phyloP scores from a whole-genome alignment of 2,329 filamentous ascomycete species.

The Beauveria caledonica region DNA sequence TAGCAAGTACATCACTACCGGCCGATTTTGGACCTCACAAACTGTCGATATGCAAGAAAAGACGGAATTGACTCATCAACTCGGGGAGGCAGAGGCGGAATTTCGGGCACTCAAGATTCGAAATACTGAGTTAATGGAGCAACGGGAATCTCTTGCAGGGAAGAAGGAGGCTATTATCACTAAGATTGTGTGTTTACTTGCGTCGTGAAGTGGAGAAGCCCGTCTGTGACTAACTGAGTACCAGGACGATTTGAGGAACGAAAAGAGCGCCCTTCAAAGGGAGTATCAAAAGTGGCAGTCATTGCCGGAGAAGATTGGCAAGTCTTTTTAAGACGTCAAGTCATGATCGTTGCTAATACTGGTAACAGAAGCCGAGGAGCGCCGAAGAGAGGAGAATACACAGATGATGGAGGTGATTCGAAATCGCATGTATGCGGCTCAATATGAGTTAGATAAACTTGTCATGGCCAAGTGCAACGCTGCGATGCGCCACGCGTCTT shows the following conservation, averaged over 20 bases:
- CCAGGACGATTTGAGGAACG: conserved; percentile 42
- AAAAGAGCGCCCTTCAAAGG: conserved; percentile 62
- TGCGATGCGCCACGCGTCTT: conserved; percentile 44
- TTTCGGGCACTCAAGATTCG: conserved; percentile 29
- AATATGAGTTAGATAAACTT: conserved; percentile 46
- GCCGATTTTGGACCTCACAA: conserved; percentile 67
- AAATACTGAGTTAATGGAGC: background rate
- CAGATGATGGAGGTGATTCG: conserved; percentile 25
- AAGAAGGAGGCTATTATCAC: conserved; percentile 27
- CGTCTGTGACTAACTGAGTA: conserved; percentile 15
- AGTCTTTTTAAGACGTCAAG: conserved; percentile 19
- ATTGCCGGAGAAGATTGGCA: conserved; percentile 65
- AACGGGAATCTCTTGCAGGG: conserved; percentile 30
- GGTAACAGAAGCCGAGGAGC: conserved; percentile 26
- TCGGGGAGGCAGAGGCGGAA: conserved; percentile 34
- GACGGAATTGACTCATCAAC: conserved; percentile 46
- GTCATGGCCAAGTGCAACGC: conserved; percentile 48
- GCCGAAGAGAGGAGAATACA: conserved; percentile 22
- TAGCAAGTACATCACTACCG: conserved; percentile 51
- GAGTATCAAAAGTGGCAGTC: conserved; percentile 56
- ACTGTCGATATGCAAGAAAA: conserved; percentile 63
- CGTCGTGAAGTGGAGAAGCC: background rate
- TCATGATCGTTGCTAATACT: conserved; percentile 14
- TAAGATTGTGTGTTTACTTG: conserved; percentile 25
- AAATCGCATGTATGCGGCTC: conserved; percentile 38